Base-by-base conservation (phyloP, 2,329 filamentous ascomycete genomes). In the Ophiostoma novo-ulmi region DNA sequence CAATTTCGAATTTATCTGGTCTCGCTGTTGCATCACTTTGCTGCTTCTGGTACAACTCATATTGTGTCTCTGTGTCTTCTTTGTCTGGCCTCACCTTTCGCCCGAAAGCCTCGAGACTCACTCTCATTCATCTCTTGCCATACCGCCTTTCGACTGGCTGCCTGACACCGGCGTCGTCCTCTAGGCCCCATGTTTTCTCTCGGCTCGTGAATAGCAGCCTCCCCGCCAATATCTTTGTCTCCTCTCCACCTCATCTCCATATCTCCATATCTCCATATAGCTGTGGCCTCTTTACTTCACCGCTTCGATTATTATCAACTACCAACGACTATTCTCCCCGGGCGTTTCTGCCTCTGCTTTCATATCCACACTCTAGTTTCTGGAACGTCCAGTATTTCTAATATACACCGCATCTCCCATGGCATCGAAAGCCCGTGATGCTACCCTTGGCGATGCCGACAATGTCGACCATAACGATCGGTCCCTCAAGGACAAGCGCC, bases 401-500 rank as follows among this genome's bases (percentile, higher is more conserved):
- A 48, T 31, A 11, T 6, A 11, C 41, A 35, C 20, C 20, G 35
- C 48, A 48, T 41, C 52, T 41, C 36, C 14, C 58, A 72, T 72
- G 71, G 71, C 71, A 38, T 69, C 71, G 26, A 70, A 67, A 63
- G 7, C 38, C 7, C 71, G 69, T 44, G 71, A 72, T 70, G 71
- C 35, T 38, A 22, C 65, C 36, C 31, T 48, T 64, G 61, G 36
- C 52, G 63, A 44, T 35, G 61, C 63, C 69, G 67, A 61, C 65
- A 55, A 70, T 26, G 68, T 35, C 70, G 71, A 71, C 36, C 44
- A 41, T 68, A 66, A 52, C 44, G 71, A 71, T 41, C 70, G 55
- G 35, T 48, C 38, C 7, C 22, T 20, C 68, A 71, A 61, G 68
- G 70, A 68, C 26, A 72, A 72, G 69, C 69, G 67, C 41, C 69